Evolutionary conservation across 83 land plant genomes (phyloP).

Genomic region (Diphasiastrum complanatum): DNA sequence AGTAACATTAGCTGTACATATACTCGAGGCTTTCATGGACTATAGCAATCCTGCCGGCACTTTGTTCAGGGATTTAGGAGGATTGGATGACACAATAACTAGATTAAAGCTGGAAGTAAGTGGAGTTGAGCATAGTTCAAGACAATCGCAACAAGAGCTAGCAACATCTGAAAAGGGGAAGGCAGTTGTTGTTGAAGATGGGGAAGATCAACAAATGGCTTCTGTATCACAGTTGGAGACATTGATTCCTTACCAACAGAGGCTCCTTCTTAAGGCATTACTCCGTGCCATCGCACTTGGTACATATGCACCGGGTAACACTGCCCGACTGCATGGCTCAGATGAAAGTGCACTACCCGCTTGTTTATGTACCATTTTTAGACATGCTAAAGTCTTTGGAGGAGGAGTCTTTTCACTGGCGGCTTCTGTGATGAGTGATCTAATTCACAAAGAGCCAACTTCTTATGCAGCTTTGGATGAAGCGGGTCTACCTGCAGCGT

Average conservation of each 20-base stretch:
- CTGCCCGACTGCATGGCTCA: slow-evolving; percentile 54
- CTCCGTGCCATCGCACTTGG: slow-evolving; percentile 86
- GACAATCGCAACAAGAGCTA: slow-evolving; percentile 24
- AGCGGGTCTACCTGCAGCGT: slow-evolving; percentile 80
- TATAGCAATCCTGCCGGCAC: slow-evolving; percentile 84
- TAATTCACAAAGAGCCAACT: slow-evolving; percentile 96
- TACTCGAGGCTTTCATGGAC: slow-evolving; percentile 75
- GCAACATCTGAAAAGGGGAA: slow-evolving; percentile 30
- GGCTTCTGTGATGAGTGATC: slow-evolving; percentile 95
- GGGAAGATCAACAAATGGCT: slow-evolving; percentile 36
- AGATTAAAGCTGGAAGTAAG: slow-evolving; percentile 74
- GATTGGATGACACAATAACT: slow-evolving; percentile 64
- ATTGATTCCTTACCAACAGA: slow-evolving; percentile 51
- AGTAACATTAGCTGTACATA: slow-evolving; percentile 65
- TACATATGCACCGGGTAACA: slow-evolving; percentile 78
- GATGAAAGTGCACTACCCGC: slow-evolving; percentile 64
- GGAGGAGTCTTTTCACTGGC: slow-evolving; percentile 92
- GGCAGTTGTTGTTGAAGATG: slow-evolving; percentile 25
- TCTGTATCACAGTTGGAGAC: slow-evolving; percentile 33
- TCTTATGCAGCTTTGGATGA: slow-evolving; percentile 74
- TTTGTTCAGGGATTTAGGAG: slow-evolving; percentile 76
- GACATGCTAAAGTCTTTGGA: slow-evolving; percentile 74
- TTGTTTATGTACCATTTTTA: slow-evolving; percentile 64
- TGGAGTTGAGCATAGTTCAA: slow-evolving; percentile 42
- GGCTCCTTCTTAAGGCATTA: slow-evolving; percentile 67